These are phyloP conservation scores for Sophora flavescens DNA, from an alignment of 306 rosid species.

Conservation along the genomic window DNA sequence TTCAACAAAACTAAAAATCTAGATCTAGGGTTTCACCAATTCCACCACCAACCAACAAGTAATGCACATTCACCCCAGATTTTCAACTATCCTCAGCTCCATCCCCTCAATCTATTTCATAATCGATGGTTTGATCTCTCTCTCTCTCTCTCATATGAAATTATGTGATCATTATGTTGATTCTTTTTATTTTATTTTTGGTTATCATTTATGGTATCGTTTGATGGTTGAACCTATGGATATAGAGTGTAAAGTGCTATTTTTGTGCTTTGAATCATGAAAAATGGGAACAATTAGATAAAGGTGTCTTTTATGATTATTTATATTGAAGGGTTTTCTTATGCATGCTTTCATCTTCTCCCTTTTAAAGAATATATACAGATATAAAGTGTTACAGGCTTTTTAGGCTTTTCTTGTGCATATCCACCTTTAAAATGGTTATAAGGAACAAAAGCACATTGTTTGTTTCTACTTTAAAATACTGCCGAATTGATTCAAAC, in stretches of 20 bases:
- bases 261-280: not conserved
- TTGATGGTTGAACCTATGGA: slow-evolving; percentile 15
- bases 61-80: not conserved
- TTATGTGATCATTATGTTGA: not conserved
- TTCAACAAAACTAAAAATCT: too few species aligned
- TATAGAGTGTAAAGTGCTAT: not conserved
- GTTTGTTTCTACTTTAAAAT: too few species aligned
- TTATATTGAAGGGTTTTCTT: not conserved
- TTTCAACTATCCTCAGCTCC: too few species aligned
- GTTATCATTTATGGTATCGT: not conserved
- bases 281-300: too few species aligned
- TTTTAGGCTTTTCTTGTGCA: slow-evolving; percentile 13
- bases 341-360: slow-evolving; percentile 2
- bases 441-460: slow-evolving; percentile 77
- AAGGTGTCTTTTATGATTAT: not conserved
- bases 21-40: slow-evolving; percentile 15
- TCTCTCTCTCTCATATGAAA: not conserved
- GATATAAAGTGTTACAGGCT: slow-evolving; percentile 4
- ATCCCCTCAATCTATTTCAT: not conserved
- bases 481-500: too few species aligned
- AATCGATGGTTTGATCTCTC: slow-evolving; percentile 35
- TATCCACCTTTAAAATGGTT: slow-evolving; percentile 75
- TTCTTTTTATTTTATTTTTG: not conserved
- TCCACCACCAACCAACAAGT: not conserved
- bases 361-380: slow-evolving; percentile 28